Evolutionary conservation across 768 basidiomycete genomes (phyloP).

Genomic region (Kwoniella sp.): DNA sequence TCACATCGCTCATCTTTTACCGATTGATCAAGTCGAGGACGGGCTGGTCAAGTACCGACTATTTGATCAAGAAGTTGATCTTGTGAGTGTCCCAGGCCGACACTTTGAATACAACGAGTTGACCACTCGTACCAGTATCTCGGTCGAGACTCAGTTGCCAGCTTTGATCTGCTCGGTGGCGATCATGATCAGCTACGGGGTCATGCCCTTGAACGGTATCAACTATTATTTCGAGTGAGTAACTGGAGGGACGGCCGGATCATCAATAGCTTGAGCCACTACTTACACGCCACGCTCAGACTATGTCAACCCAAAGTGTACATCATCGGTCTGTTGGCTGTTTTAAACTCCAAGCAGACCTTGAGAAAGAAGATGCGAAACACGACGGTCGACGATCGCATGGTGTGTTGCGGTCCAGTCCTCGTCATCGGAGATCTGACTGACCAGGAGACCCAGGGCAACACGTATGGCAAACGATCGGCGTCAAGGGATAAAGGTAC

Average conservation of each 20-base stretch:
- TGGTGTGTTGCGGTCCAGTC: too few species aligned
- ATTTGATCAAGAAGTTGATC: conserved; percentile 10
- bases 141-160: conserved; percentile 14
- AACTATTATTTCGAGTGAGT: conserved; percentile 17
- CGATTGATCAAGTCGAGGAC: conserved; percentile 7
- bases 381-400: too few species aligned
- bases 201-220: conserved; percentile 3
- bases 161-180: conserved; percentile 3
- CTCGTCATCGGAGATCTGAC: too few species aligned
- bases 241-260: not conserved
- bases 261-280: not conserved
- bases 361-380: conserved; percentile 1
- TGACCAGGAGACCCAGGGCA: too few species aligned
- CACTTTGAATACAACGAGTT: not conserved
- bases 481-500: too few species aligned
- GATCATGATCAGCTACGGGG: conserved; percentile 12
- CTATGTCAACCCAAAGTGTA: conserved; percentile 17
- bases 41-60: conserved; percentile 18
- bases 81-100: conserved; percentile 1
- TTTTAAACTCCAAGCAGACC: conserved; percentile 4
- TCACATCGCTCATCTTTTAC: conserved; percentile 8
- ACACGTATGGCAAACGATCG: too few species aligned
- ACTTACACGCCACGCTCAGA: conserved; percentile 1
- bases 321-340: conserved; percentile 8
- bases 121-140: not conserved